Percentiles rank a stretch among this genome's conserved stretches.
These are phyloP conservation scores for Paraglomus brasilianum DNA, from an alignment of 192 early-diverging fungal species.

Conservation along the genomic window DNA sequence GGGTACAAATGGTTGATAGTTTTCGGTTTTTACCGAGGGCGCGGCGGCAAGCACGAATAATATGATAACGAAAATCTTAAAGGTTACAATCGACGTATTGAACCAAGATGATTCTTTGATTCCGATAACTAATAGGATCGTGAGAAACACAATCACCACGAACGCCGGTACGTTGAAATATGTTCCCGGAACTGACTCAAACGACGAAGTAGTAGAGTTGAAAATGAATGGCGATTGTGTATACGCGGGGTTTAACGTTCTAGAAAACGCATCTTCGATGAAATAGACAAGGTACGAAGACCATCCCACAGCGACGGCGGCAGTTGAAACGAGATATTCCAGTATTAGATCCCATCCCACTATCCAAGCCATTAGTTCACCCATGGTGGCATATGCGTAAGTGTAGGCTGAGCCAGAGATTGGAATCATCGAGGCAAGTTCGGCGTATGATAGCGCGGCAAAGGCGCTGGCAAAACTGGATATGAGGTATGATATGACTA, in stretches of 20 bases:
- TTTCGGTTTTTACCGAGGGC: slow-evolving; percentile 63
- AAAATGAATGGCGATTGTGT: slow-evolving; percentile 73
- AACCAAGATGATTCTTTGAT: slow-evolving; percentile 71
- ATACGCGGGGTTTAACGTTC: slow-evolving; percentile 51
- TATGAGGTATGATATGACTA: slow-evolving; percentile 80
- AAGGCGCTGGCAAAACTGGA: slow-evolving; percentile 71
- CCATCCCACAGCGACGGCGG: slow-evolving; percentile 82
- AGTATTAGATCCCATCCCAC: slow-evolving; percentile 90
- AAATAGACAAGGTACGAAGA: slow-evolving; percentile 77
- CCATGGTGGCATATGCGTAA: slow-evolving; percentile 82
- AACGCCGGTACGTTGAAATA: slow-evolving; percentile 79
- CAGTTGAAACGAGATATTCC: slow-evolving; percentile 84
- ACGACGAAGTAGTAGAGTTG: slow-evolving; percentile 43
- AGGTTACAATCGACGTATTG: slow-evolving; percentile 66
- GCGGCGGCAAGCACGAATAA: slow-evolving; percentile 80
- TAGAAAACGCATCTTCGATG: slow-evolving; percentile 59
- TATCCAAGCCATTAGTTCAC: slow-evolving; percentile 87
- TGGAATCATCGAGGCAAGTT: slow-evolving; percentile 85
- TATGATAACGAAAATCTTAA: slow-evolving; percentile 73
- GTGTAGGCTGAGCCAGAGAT: slow-evolving; percentile 87
- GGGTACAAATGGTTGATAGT: slow-evolving; percentile 81
- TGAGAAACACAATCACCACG: slow-evolving; percentile 62
- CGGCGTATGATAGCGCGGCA: slow-evolving; percentile 82
- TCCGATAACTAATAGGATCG: slow-evolving; percentile 66
- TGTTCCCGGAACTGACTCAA: slow-evolving; percentile 38